Conservation (phyloP, 257 asterid genomes). For the Forsythia suspensa region DNA sequence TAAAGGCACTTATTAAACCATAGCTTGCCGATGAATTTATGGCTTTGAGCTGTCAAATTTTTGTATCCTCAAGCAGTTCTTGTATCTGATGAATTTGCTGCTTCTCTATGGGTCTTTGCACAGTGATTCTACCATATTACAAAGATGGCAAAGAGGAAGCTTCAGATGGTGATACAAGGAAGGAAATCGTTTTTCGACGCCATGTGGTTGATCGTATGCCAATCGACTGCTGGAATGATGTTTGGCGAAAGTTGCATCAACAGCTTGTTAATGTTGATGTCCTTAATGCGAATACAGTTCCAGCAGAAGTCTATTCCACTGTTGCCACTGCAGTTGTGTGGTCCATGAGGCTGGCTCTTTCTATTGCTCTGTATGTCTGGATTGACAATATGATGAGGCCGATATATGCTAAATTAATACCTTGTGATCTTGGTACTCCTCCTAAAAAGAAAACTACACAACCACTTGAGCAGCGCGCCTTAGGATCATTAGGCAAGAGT, state of each 20-base stretch:
- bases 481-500: slow-evolving; percentile 96
- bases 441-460: slow-evolving; percentile 49
- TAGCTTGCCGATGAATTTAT: neutral
- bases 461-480: slow-evolving; percentile 63
- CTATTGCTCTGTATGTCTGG: slow-evolving; percentile 76
- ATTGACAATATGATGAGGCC: slow-evolving; percentile 87
- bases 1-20: neutral
- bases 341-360: slow-evolving; percentile 96
- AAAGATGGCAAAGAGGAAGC: slow-evolving; percentile 57
- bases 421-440: slow-evolving; percentile 90
- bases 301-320: slow-evolving; percentile 76
- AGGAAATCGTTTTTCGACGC: slow-evolving; percentile 73
- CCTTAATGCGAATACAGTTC: slow-evolving; percentile 65
- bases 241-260: slow-evolving; percentile 93
- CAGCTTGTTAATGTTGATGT: slow-evolving; percentile 94
- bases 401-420: slow-evolving; percentile 80
- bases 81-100: slow-evolving; percentile 4
- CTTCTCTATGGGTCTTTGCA: slow-evolving; percentile 24
- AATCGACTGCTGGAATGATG: slow-evolving; percentile 95
- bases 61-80: neutral
- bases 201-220: slow-evolving; percentile 94
- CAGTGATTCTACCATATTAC: slow-evolving; percentile 88
- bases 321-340: slow-evolving; percentile 92
- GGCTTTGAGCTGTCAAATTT: neutral
- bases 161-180: slow-evolving; percentile 41